Evolutionary conservation across 2,329 filamentous ascomycete genomes (phyloP).

Genomic region (Apiospora marii): DNA sequence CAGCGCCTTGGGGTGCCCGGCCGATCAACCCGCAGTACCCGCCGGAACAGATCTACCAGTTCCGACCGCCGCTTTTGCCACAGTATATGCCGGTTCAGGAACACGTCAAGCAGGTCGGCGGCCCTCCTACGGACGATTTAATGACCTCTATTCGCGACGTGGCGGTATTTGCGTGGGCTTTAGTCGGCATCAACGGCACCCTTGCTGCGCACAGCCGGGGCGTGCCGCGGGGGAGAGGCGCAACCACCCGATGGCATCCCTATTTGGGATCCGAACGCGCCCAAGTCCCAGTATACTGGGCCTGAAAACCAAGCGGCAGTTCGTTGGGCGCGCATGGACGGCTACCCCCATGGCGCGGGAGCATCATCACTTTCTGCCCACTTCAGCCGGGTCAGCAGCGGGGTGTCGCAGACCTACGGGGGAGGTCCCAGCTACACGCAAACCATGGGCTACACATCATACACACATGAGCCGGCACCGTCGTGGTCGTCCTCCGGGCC

Average conservation of each 20-base stretch:
- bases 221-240: constrained; percentile 66
- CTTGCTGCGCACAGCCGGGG: constrained; percentile 71
- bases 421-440: background rate
- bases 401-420: constrained; percentile 1
- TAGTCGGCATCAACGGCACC: constrained; percentile 81
- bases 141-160: constrained; percentile 85
- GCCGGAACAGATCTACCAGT: constrained; percentile 52
- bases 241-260: constrained; percentile 67
- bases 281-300: constrained; percentile 42
- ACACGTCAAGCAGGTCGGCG: constrained; percentile 54
- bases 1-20: constrained; percentile 79
- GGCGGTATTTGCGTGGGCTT: constrained; percentile 86
- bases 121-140: constrained; percentile 68
- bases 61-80: constrained; percentile 51
- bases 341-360: background rate
- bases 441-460: background rate
- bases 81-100: constrained; percentile 55
- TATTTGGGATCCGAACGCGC: constrained; percentile 61
- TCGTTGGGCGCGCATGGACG: constrained; percentile 36
- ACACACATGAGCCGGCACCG: background rate
- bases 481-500: background rate
- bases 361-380: background rate
- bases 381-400: background rate
- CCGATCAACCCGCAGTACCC: constrained; percentile 62
- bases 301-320: constrained; percentile 47